Percentiles rank a stretch among this genome's conserved stretches.
Evolutionary conservation across 306 rosid species (phyloP).

Genomic region (Vicia faba): DNA sequence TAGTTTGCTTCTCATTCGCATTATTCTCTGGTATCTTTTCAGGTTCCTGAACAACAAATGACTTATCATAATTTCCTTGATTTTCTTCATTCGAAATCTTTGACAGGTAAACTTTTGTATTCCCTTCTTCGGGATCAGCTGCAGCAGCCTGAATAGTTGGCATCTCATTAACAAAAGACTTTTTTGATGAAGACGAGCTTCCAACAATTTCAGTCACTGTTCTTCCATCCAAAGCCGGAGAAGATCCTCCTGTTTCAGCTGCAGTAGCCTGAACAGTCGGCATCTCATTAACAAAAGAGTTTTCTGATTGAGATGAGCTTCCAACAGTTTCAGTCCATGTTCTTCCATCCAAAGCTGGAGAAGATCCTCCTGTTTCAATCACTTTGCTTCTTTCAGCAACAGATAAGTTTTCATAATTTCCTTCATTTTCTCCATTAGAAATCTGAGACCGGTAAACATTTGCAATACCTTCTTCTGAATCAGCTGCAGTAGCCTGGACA

Average conservation of each 20-base stretch:
- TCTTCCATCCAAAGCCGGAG: constrained; percentile 31
- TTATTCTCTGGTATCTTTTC: constrained; percentile 40
- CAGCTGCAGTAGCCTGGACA: constrained; percentile 39
- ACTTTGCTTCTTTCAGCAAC: neutral
- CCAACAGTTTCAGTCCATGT: neutral
- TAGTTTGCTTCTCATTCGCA: neutral
- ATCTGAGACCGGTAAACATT: constrained; percentile 37
- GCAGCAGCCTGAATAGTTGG: constrained; percentile 34
- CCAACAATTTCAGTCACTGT: neutral
- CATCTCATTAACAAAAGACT: constrained; percentile 35
- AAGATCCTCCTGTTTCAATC: constrained; percentile 40
- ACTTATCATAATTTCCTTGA: neutral
- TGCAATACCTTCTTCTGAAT: constrained; percentile 33
- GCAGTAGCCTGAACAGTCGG: constrained; percentile 36
- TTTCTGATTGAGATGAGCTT: constrained; percentile 21
- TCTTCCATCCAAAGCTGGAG: constrained; percentile 37
- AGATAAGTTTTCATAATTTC: constrained; percentile 33
- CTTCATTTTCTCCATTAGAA: constrained; percentile 42
- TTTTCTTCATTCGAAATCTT: constrained; percentile 8
- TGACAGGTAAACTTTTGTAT: neutral
- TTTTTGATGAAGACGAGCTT: constrained; percentile 17
- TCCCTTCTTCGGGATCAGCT: constrained; percentile 16
- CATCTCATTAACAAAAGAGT: constrained; percentile 34
- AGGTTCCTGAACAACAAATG: constrained; percentile 36
- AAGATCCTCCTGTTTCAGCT: constrained; percentile 38